Evolutionary conservation across 441 rosid species (phyloP).

Genomic region (Populus tomentosa): DNA sequence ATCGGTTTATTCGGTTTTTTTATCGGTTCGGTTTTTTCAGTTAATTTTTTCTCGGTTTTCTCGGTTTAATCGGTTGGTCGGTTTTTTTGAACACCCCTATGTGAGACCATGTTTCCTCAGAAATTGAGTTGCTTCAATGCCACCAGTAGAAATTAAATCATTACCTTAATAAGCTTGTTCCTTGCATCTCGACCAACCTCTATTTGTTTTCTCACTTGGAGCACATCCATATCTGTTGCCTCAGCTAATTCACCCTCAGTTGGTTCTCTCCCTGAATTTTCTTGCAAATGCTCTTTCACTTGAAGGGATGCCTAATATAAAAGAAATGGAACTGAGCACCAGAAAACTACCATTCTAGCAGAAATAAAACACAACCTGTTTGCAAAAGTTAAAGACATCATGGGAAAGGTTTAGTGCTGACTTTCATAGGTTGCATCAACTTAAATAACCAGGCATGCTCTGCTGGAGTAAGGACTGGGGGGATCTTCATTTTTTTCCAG

Average conservation of each 20-base stretch:
- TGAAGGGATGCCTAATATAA: constrained; percentile 48
- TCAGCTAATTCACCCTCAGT: constrained; percentile 58
- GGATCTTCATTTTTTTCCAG: constrained; percentile 92
- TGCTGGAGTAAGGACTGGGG: constrained; percentile 72
- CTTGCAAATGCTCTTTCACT: constrained; percentile 48
- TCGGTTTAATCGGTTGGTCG: too few relatives aligned
- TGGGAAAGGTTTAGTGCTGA: constrained; percentile 9
- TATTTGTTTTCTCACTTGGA: constrained; percentile 45
- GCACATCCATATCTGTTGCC: constrained; percentile 39
- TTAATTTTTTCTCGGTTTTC: too few relatives aligned
- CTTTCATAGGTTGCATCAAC: constrained; percentile 93
- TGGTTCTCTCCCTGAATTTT: constrained; percentile 52
- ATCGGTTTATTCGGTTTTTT: too few relatives aligned
- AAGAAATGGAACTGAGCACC: constrained; percentile 14
- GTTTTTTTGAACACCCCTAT: too few relatives aligned
- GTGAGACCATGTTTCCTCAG: background rate
- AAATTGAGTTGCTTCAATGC: background rate
- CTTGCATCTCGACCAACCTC: constrained; percentile 79
- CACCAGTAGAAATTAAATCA: background rate
- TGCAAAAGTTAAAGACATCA: background rate
- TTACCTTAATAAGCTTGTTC: constrained; percentile 79
- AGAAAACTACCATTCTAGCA: constrained; percentile 1
- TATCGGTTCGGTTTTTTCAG: too few relatives aligned
- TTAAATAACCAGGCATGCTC: constrained; percentile 90
- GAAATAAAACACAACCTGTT: background rate